Evolutionary conservation across 768 basidiomycete genomes (phyloP), one percentile per base, ranked within the genome.

Genomic region (Tylopilus balloui): DNA sequence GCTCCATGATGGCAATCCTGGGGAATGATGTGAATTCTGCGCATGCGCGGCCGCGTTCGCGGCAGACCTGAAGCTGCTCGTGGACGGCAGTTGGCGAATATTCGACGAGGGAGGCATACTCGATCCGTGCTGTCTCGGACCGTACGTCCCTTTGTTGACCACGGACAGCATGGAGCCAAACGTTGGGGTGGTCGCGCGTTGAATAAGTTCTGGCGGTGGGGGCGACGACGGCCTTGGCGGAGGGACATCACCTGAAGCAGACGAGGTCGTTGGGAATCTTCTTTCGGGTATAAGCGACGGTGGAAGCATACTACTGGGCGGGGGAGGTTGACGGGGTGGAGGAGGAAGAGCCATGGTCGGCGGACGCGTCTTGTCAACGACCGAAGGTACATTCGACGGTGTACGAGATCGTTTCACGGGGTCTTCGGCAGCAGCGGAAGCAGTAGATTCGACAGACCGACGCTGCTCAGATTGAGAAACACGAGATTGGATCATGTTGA

Each of bases 171-270:
- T 75, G 2, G 80, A 69, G 2, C 86, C 86, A 56, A 88, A 83
- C 7, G 85, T 85, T 1, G 90, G 90, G 1, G 90, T 92, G 4
- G 90, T 90, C 10, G 94, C 92, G 13, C 94, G 87, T 61, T 91
- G 86, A 52, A 96, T 84, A 62, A 96, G 86, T 48, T 97, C 93
- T 15, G 86, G 73, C 15, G 93, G 95, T 6, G 93, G 94, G 2
- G 95, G 94, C 0, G 95, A 97, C 4, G 83, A 86, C 0, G 95
- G 95, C 37, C 94, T 77, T 24, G 89, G 86, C 0, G 94, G 93
- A 11, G 88, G 87, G 6, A 70, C 67, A 53, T 86, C 85, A 37
- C 74, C 70, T 5, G 77, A 73, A 19, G 73, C 65, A 48, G 68
- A 69, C 8, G 77, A 73, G 14, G 65, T 66, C 4, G 73, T 71